Percentiles rank a stretch among this genome's conserved stretches.
Conservation (phyloP, 257 asterid genomes). For the Primulina eburnea region DNA sequence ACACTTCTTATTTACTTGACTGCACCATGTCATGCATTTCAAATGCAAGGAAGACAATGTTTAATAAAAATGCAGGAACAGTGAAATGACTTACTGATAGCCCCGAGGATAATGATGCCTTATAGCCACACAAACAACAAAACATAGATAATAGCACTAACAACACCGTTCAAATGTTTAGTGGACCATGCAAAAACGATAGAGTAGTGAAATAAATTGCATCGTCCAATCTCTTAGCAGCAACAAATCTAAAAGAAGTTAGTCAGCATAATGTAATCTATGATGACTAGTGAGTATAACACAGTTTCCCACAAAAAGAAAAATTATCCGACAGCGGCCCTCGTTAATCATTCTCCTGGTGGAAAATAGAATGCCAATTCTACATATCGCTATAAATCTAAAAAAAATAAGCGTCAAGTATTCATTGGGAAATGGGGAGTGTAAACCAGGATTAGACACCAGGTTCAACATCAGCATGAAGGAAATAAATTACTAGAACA, state of each 20-base stretch:
- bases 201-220: background rate
- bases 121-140: conserved; percentile 7
- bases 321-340: background rate
- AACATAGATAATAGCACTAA: conserved; percentile 12
- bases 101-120: background rate
- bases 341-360: background rate
- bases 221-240: conserved; percentile 9
- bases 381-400: background rate
- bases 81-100: background rate
- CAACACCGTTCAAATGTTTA: background rate
- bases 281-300: background rate
- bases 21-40: background rate
- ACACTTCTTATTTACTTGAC: conserved; percentile 11
- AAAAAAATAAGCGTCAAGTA: background rate
- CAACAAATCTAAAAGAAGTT: conserved; percentile 7
- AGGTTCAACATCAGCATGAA: no score
- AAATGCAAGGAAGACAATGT: background rate
- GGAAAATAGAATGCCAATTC: background rate
- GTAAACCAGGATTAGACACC: no score
- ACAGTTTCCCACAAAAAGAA: background rate
- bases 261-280: background rate
- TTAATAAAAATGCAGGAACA: background rate
- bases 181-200: conserved; percentile 1
- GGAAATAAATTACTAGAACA: no score
- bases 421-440: no score